phyloP scores from a whole-genome alignment of 352 stramenopile genomes.

The Globisporangium solare region DNA sequence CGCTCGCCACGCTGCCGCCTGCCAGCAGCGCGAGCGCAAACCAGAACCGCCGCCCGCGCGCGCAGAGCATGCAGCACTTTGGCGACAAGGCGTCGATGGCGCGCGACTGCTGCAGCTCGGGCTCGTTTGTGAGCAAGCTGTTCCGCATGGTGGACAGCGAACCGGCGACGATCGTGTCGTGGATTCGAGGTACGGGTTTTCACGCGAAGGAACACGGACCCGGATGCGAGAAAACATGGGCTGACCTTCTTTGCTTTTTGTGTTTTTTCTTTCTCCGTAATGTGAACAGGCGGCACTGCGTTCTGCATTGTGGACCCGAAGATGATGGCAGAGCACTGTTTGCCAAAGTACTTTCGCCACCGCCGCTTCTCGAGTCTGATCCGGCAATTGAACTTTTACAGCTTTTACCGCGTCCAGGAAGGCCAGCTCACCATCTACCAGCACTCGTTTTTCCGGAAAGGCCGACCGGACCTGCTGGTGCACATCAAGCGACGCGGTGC shows the following conservation, averaged over 20 bases:
- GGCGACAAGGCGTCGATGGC: slow-evolving; percentile 15
- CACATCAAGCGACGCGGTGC: slow-evolving; percentile 83
- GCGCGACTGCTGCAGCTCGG: slow-evolving; percentile 54
- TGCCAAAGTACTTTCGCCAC: slow-evolving; percentile 90
- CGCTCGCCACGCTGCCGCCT: slow-evolving; percentile 6
- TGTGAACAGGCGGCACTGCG: slow-evolving; percentile 62
- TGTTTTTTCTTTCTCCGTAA: slow-evolving; percentile 2
- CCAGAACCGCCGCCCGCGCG: slow-evolving; percentile 28
- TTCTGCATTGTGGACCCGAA: slow-evolving; percentile 91
- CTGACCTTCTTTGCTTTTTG: slow-evolving; percentile 3
- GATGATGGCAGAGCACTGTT: slow-evolving; percentile 82
- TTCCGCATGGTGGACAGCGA: slow-evolving; percentile 85
- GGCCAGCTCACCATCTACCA: slow-evolving; percentile 84
- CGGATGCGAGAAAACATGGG: slow-evolving; percentile 3
- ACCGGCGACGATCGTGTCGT: slow-evolving; percentile 74
- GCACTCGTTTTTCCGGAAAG: slow-evolving; percentile 83
- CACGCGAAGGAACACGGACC: too few relatives aligned
- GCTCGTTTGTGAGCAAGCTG: slow-evolving; percentile 83
- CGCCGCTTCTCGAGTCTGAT: slow-evolving; percentile 86
- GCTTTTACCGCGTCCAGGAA: slow-evolving; percentile 88
- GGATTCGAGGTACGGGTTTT: slow-evolving; percentile 52
- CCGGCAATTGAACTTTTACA: slow-evolving; percentile 91
- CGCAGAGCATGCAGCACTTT: slow-evolving; percentile 54
- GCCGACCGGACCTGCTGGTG: slow-evolving; percentile 67
- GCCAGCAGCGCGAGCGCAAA: not conserved